Conservation (phyloP, 345 rosid genomes). For the Brassica rapa region DNA sequence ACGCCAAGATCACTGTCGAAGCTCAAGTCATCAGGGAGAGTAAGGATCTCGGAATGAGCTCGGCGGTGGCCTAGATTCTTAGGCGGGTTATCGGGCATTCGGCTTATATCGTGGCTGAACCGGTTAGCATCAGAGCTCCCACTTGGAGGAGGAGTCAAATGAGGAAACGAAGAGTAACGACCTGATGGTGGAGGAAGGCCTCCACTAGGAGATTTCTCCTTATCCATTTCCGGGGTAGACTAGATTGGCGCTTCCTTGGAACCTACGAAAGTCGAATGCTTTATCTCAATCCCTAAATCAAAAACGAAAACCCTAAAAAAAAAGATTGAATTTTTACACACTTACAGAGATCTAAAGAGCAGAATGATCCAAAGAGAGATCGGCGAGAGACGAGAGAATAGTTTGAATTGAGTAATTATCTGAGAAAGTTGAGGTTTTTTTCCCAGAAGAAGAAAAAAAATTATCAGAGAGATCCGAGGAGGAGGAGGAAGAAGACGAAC, state of each 20-base stretch:
- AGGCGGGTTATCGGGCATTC: conserved; percentile 84
- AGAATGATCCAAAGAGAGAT: conserved; percentile 15
- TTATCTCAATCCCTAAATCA: conserved; percentile 1
- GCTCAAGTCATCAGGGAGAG: conserved; percentile 89
- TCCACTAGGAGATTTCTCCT: conserved; percentile 61
- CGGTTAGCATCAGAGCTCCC: conserved; percentile 55
- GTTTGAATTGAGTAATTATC: neutral
- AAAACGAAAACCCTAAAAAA: neutral
- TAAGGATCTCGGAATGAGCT: conserved; percentile 92
- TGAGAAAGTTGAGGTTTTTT: neutral
- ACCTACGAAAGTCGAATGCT: neutral
- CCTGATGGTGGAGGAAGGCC: conserved; percentile 66
- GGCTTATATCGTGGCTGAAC: conserved; percentile 77
- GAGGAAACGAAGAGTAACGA: conserved; percentile 53
- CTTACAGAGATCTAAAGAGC: neutral
- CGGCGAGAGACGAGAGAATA: neutral
- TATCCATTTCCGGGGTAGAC: conserved; percentile 53
- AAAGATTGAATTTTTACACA: neutral
- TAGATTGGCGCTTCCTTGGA: conserved; percentile 2
- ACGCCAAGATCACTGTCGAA: conserved; percentile 91
- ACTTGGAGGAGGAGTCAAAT: conserved; percentile 42
- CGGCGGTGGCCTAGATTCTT: conserved; percentile 86
- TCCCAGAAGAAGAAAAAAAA: neutral
- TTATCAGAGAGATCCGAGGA: conserved; percentile 30
- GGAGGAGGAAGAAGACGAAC: conserved; percentile 36